phyloP scores from a whole-genome alignment of 371 early-diverging fungal genomes.

The Rhizopus sp. region DNA sequence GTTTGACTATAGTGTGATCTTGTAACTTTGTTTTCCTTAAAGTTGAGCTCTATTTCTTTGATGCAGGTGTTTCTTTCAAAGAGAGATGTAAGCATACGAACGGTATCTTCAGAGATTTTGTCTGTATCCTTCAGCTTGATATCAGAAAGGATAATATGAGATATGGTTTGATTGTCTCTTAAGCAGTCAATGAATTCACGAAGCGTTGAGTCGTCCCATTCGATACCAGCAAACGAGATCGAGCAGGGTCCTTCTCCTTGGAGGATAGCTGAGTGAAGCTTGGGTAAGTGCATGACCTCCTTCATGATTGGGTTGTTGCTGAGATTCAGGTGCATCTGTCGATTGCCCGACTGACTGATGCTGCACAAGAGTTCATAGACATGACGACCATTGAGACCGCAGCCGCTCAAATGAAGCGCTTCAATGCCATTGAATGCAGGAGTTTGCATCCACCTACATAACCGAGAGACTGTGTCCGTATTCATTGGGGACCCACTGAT shows the following conservation, averaged over 20 bases:
- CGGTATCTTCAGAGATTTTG: conserved; percentile 33
- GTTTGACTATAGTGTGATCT: not conserved
- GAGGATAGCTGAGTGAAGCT: conserved; percentile 35
- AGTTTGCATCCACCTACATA: conserved; percentile 37
- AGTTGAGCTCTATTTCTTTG: conserved; percentile 23
- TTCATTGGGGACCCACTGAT: conserved; percentile 22
- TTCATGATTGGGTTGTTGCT: conserved; percentile 39
- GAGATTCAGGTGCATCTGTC: conserved; percentile 30
- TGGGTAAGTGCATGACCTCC: conserved; percentile 39
- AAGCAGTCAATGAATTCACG: conserved; percentile 44
- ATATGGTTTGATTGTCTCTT: conserved; percentile 33
- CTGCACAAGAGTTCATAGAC: conserved; percentile 29
- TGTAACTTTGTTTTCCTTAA: not conserved
- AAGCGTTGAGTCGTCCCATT: conserved; percentile 46
- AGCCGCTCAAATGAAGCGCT: conserved; percentile 27
- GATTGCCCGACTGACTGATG: conserved; percentile 35
- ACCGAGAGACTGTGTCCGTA: conserved; percentile 8
- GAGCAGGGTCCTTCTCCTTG: conserved; percentile 40
- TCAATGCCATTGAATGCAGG: conserved; percentile 30
- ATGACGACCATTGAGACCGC: conserved; percentile 35
- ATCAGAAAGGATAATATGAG: conserved; percentile 31
- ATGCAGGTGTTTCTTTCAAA: conserved; percentile 41
- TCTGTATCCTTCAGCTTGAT: conserved; percentile 24
- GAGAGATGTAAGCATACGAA: conserved; percentile 31
- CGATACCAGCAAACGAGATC: conserved; percentile 32